phyloP scores from a whole-genome alignment of 768 basidiomycete species.

The Ramaria rubella region DNA sequence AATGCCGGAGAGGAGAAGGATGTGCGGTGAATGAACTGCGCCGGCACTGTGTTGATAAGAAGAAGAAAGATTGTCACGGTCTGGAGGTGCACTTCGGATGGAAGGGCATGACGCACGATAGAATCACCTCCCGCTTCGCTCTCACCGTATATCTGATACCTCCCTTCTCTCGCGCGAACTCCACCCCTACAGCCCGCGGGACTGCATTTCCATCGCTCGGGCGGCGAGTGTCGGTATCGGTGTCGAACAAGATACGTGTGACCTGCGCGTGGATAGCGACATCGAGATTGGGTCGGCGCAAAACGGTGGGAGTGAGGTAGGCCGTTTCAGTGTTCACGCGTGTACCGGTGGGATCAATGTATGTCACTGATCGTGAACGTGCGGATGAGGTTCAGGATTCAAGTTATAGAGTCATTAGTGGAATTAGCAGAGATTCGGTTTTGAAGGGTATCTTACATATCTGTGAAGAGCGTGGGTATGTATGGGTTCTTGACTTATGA shows the following conservation, averaged over 20 bases:
- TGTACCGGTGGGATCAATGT: constrained; percentile 43
- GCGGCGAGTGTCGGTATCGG: too few relatives aligned
- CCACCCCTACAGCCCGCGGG: constrained; percentile 52
- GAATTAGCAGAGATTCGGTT: not conserved
- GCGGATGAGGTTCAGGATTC: not conserved
- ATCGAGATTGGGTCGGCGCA: constrained; percentile 57
- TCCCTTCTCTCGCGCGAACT: constrained; percentile 39
- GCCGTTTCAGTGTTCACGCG: constrained; percentile 61
- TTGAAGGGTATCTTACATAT: too few relatives aligned
- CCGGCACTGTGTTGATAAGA: constrained; percentile 39
- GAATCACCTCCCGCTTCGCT: constrained; percentile 52
- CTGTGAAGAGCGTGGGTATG: too few relatives aligned
- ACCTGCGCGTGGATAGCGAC: constrained; percentile 51
- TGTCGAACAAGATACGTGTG: constrained; percentile 50
- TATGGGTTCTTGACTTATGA: not conserved
- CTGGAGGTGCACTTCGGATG: not conserved
- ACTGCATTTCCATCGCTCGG: constrained; percentile 16
- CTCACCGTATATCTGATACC: constrained; percentile 39
- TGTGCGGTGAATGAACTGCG: constrained; percentile 57
- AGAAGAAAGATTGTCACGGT: not conserved
- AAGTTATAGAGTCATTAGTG: too few relatives aligned
- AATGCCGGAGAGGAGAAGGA: constrained; percentile 57
- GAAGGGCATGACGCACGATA: constrained; percentile 36
- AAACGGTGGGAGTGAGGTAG: constrained; percentile 58
- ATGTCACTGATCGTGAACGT: constrained; percentile 48